Percentiles rank a stretch among this genome's conserved stretches.
Evolutionary conservation across 345 rosid species (phyloP).

Genomic region (Excoecaria cochinchinensis): DNA sequence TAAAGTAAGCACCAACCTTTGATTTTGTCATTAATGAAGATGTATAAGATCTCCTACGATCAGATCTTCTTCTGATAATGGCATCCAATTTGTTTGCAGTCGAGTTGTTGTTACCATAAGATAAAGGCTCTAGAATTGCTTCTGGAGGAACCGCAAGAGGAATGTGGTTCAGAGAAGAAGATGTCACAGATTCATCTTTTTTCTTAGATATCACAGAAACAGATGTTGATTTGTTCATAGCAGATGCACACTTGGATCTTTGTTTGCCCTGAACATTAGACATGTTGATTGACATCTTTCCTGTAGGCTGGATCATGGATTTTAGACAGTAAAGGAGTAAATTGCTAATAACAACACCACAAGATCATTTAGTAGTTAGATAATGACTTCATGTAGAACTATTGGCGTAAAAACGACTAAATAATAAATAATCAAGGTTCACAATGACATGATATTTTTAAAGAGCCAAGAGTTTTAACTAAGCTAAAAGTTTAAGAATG

Average conservation of each 20-base stretch:
- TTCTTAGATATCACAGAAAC: slow-evolving; percentile 36
- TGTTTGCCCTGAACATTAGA: slow-evolving; percentile 38
- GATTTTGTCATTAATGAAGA: slow-evolving; percentile 69
- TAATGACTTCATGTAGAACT: background rate
- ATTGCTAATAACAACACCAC: background rate
- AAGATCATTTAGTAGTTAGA: background rate
- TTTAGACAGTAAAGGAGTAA: slow-evolving; percentile 8
- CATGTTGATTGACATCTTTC: slow-evolving; percentile 28
- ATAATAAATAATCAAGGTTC: background rate
- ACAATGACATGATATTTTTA: background rate
- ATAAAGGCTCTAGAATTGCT: slow-evolving; percentile 30
- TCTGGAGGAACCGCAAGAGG: slow-evolving; percentile 38
- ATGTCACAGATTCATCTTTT: slow-evolving; percentile 24
- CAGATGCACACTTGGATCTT: slow-evolving; percentile 31
- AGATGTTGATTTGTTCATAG: slow-evolving; percentile 25
- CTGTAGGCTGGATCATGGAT: slow-evolving; percentile 36
- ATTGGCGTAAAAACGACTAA: background rate
- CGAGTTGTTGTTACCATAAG: slow-evolving; percentile 29
- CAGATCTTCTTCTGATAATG: slow-evolving; percentile 48
- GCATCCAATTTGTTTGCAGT: slow-evolving; percentile 29
- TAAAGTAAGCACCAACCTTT: slow-evolving; percentile 45
- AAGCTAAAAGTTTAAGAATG: background rate
- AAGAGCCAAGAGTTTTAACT: background rate
- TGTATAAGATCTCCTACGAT: slow-evolving; percentile 74
- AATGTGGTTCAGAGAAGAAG: slow-evolving; percentile 34